Evolutionary conservation across 129 eudicot genomes (phyloP).

Genomic region (Escallonia herrerae): DNA sequence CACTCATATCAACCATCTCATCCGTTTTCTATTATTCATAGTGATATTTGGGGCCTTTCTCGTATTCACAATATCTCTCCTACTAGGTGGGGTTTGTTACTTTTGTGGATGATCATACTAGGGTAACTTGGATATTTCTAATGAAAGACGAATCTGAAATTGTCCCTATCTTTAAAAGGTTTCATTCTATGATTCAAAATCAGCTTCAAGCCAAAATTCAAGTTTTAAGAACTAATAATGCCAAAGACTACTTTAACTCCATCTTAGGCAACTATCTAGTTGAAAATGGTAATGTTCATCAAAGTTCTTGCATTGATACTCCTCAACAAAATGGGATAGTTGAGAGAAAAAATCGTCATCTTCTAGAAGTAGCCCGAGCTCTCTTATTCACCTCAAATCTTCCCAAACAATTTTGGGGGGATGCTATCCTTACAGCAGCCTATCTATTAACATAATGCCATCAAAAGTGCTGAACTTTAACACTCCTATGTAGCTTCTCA

Average conservation of each 20-base stretch:
- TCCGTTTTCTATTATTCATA: no score
- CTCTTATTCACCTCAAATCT: neutral
- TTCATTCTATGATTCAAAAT: neutral
- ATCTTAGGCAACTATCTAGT: neutral
- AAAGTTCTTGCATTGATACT: slow-evolving; percentile 2
- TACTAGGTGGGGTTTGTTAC: neutral
- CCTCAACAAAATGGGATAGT: slow-evolving; percentile 15
- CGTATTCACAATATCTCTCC: neutral
- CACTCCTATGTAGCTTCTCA: neutral
- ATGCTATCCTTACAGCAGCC: slow-evolving; percentile 1
- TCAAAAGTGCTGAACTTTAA: neutral
- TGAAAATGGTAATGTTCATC: neutral
- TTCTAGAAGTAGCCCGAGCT: no score
- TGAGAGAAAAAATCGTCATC: slow-evolving; percentile 7
- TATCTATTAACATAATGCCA: slow-evolving; percentile 6
- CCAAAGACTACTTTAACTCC: neutral
- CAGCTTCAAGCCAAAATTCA: neutral
- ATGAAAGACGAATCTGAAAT: slow-evolving; percentile 3
- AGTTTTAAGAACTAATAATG: slow-evolving; percentile 1
- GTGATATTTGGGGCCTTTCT: slow-evolving; percentile 10
- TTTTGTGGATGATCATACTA: neutral
- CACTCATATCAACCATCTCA: neutral
- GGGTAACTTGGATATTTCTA: slow-evolving; percentile 5
- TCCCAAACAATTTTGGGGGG: slow-evolving; percentile 7
- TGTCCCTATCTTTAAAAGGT: neutral